phyloP scores from a whole-genome alignment of 2,329 filamentous ascomycete species.

The Aspergillus pseudonomiae region DNA sequence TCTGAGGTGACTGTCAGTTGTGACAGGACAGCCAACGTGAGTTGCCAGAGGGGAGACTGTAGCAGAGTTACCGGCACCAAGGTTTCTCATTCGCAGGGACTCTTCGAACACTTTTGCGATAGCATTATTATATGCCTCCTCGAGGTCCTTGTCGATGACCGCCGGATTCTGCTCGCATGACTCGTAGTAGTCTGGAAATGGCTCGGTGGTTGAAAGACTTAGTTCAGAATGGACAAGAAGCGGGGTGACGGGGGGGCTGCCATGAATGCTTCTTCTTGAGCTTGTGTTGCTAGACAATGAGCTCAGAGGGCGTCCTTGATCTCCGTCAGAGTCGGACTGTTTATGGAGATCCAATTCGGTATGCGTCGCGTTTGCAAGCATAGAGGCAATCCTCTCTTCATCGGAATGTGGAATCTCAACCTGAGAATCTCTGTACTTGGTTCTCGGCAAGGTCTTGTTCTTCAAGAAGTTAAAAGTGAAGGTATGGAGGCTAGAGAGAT shows the following conservation, averaged over 20 bases:
- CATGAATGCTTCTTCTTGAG: not conserved
- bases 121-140: slow-evolving; percentile 28
- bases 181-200: slow-evolving; percentile 33
- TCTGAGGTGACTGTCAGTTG: not conserved
- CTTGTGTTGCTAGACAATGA: not conserved
- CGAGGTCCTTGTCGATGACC: slow-evolving; percentile 14
- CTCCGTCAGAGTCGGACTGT: not conserved
- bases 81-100: slow-evolving; percentile 17
- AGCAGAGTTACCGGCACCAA: slow-evolving; percentile 18
- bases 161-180: slow-evolving; percentile 12
- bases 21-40: not conserved
- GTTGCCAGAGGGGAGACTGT: not conserved
- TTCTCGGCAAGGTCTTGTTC: not conserved
- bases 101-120: slow-evolving; percentile 28
- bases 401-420: not conserved
- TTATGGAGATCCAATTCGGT: not conserved
- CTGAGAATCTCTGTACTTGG: too few relatives aligned
- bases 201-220: slow-evolving; percentile 18
- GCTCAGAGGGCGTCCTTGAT: not conserved
- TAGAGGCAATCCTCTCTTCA: not conserved
- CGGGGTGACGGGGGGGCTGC: not conserved
- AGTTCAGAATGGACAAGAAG: not conserved
- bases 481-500: not conserved
- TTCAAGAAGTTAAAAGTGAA: not conserved
- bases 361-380: not conserved